These are phyloP conservation scores for Teunomyces atbi DNA, from an alignment of 805 yeast species.

Conservation along the genomic window DNA sequence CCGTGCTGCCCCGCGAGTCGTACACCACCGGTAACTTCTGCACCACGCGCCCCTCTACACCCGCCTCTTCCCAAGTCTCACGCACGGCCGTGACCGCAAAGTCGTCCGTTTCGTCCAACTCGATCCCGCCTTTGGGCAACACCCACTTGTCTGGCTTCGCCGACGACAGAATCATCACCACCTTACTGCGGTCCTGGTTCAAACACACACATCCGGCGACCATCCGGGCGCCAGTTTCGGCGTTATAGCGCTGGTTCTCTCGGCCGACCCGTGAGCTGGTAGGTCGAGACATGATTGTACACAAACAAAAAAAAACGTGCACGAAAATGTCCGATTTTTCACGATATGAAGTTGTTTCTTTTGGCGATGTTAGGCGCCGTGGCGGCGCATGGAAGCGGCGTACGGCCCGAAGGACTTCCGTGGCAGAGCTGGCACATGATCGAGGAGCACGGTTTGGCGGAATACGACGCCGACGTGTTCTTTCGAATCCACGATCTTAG, in stretches of 20 bases:
- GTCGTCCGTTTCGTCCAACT: conserved; percentile 66
- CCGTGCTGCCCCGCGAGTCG: conserved; percentile 48
- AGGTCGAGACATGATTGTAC: not conserved
- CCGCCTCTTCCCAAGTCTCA: conserved; percentile 99
- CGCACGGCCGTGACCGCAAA: conserved; percentile 60
- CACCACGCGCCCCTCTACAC: conserved; percentile 67
- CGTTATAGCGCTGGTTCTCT: conserved; percentile 57
- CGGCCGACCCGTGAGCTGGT: conserved; percentile 49
- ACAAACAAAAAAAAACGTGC: too few species aligned
- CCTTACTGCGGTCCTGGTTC: conserved; percentile 52
- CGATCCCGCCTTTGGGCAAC: conserved; percentile 95
- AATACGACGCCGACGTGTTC: conserved; percentile 70
- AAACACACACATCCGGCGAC: conserved; percentile 92
- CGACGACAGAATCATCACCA: conserved; percentile 76
- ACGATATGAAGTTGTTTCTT: not conserved
- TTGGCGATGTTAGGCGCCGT: conserved; percentile 4
- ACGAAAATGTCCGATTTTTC: not conserved
- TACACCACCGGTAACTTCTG: conserved; percentile 60
- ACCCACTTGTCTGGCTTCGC: conserved; percentile 75
- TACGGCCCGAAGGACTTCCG: conserved; percentile 48
- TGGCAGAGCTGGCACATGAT: conserved; percentile 93
- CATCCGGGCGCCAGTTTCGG: conserved; percentile 68
- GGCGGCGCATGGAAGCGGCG: conserved; percentile 6
- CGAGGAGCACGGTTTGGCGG: conserved; percentile 78
- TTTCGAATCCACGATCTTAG: conserved; percentile 78